Conservation (phyloP, 139 green algal species). For the Chlamydomonas eustigma region DNA sequence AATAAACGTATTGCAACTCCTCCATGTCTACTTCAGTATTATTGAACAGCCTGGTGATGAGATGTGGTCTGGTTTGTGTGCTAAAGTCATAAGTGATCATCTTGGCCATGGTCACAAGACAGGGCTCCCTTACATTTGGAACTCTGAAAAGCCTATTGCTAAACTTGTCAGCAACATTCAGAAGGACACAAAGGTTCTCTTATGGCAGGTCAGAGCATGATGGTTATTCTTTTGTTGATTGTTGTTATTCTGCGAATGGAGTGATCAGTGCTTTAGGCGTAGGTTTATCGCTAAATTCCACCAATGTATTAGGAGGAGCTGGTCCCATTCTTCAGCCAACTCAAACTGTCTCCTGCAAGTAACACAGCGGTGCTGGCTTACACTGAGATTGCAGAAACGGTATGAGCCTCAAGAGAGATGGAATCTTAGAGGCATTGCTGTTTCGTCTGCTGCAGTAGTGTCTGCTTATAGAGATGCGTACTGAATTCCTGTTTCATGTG, state of each 20-base stretch:
- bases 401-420: constrained; percentile 17
- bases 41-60: constrained; percentile 75
- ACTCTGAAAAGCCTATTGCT: constrained; percentile 76
- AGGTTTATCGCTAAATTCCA: background rate
- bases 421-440: constrained; percentile 4
- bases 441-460: background rate
- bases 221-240: background rate
- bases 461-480: background rate
- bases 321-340: constrained; percentile 71
- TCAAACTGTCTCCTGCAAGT: constrained; percentile 43
- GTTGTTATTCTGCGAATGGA: background rate
- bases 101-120: constrained; percentile 82
- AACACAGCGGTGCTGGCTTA: constrained; percentile 9
- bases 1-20: no score
- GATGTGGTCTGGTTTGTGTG: constrained; percentile 89
- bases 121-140: constrained; percentile 84
- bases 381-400: background rate
- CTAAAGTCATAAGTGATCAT: constrained; percentile 85
- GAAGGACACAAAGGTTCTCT: constrained; percentile 90
- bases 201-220: constrained; percentile 87
- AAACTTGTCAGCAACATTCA: constrained; percentile 84
- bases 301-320: constrained; percentile 58
- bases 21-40: no score
- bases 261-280: background rate
- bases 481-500: background rate